Evolutionary conservation across 2,329 filamentous ascomycete species (phyloP), one percentile per base, ranked within the genome.

Genomic region (Talaromyces sp.): DNA sequence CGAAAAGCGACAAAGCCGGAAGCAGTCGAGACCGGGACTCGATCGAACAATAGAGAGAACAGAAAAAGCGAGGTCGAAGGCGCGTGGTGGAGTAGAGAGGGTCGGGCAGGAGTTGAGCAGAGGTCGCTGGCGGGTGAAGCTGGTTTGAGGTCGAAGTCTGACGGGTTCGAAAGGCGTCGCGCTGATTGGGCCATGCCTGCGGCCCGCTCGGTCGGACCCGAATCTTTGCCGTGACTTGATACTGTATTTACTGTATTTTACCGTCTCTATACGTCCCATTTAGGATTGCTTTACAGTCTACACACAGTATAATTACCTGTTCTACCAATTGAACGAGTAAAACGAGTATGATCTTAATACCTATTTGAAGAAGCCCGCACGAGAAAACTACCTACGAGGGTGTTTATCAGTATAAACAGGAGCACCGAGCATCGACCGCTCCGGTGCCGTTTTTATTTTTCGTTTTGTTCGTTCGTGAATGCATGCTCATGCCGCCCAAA

Each of bases 71-170:
- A 35, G 32, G 17, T 56, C 32, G 50, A 57, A 21, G 17, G 54
- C 32, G 43, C 24, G 35, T 38, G 55, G 41, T 21, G 54, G 59
- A 61, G 59, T 55, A 58, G 59, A 61, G 59, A 61, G 50, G 59
- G 59, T 55, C 59, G 59, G 52, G 41, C 29, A 35, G 50, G 17
- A 38, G 24, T 27, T 27, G 24, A 14, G 19, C 67, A 61, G 65
- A 64, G 68, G 69, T 70, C 67, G 67, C 66, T 68, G 71, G 13
- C 17, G 52, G 24, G 14, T 54, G 58, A 59, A 43, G 68, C 70
- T 75, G 71, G 72, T 74, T 74, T 71, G 73, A 74, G 69, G 70
- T 73, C 69, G 72, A 75, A 71, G 71, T 72, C 69, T 60, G 43
- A 60, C 51, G 46, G 50, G 32, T 69, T 75, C 75, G 71, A 35